These are phyloP conservation scores for Xylaria sp. DNA, from an alignment of 2,329 filamentous ascomycete species.

Conservation along the genomic window DNA sequence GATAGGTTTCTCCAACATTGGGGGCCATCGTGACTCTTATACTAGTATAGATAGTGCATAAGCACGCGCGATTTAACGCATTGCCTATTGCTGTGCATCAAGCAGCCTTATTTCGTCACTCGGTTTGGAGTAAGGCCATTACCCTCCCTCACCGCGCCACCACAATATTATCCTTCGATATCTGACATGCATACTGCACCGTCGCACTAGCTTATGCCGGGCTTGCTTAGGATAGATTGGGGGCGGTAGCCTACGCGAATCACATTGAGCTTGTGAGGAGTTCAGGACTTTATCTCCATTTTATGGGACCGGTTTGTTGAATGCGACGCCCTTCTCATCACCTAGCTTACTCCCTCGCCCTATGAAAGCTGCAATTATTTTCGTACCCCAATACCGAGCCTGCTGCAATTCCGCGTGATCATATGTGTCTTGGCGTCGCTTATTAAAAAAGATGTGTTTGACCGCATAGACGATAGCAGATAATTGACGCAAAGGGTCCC, in stretches of 20 bases:
- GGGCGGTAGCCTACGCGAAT: neutral
- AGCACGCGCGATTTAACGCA: neutral
- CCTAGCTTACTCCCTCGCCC: neutral
- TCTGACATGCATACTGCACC: constrained; percentile 19
- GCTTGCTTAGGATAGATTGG: constrained; percentile 13
- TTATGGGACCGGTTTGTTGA: neutral
- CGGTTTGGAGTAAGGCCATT: constrained; percentile 7
- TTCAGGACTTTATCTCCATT: neutral
- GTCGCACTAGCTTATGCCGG: neutral
- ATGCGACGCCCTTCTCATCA: neutral
- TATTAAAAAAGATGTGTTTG: neutral
- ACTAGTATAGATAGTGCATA: neutral
- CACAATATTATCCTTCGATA: neutral
- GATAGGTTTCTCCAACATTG: neutral
- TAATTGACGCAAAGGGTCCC: neutral
- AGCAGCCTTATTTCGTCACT: constrained; percentile 7
- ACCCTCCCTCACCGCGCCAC: neutral
- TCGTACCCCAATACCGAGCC: neutral
- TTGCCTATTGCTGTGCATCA: neutral
- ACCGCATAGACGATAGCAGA: neutral
- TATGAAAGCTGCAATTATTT: neutral
- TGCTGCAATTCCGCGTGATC: neutral
- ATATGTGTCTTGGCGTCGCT: neutral
- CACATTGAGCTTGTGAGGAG: neutral
- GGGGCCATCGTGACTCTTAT: constrained; percentile 23